A percentile compares a stretch with the other conserved stretches of the same genome.
Conservation (phyloP, 495 filamentous ascomycete species). For the Hapsidospora chrysogenum region DNA sequence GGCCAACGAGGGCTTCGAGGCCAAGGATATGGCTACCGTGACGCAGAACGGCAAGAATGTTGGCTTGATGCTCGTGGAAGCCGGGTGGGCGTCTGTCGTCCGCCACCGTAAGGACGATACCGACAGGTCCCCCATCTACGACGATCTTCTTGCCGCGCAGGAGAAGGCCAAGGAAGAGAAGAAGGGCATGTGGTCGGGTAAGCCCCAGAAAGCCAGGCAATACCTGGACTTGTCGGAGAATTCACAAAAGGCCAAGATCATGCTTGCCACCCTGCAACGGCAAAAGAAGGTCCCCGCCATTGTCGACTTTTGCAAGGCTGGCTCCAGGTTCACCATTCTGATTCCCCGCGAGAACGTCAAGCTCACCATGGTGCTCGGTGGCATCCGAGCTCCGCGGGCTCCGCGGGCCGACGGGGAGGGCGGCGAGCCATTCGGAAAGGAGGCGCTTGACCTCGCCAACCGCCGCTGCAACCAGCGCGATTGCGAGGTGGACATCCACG, state of each 20-base stretch:
- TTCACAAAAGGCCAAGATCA: slow-evolving; percentile 87
- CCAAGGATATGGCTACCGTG: slow-evolving; percentile 84
- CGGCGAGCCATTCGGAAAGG: slow-evolving; percentile 85
- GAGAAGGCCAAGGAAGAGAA: slow-evolving; percentile 63
- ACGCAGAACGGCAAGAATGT: slow-evolving; percentile 73
- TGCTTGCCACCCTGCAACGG: slow-evolving; percentile 67
- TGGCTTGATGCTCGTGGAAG: slow-evolving; percentile 68
- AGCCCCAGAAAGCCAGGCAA: slow-evolving; percentile 60
- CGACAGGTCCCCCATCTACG: slow-evolving; percentile 84
- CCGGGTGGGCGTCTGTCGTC: slow-evolving; percentile 84
- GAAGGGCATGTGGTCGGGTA: slow-evolving; percentile 89
- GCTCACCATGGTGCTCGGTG: slow-evolving; percentile 86
- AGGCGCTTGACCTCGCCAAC: slow-evolving; percentile 82
- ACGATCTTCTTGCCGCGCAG: slow-evolving; percentile 79
- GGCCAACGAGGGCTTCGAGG: slow-evolving; percentile 80
- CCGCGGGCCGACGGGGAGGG: slow-evolving; percentile 60
- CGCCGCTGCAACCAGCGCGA: slow-evolving; percentile 83
- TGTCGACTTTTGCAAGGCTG: slow-evolving; percentile 94
- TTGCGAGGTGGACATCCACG: slow-evolving; percentile 89
- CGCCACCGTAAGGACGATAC: slow-evolving; percentile 84
- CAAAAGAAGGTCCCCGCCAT: slow-evolving; percentile 87
- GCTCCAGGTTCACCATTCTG: slow-evolving; percentile 82
- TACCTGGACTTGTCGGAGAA: slow-evolving; percentile 84
- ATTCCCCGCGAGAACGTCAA: slow-evolving; percentile 88
- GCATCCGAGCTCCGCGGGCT: slow-evolving; percentile 82